Evolutionary conservation across 768 basidiomycete genomes (phyloP).

Genomic region (Dentipellis fragilis): DNA sequence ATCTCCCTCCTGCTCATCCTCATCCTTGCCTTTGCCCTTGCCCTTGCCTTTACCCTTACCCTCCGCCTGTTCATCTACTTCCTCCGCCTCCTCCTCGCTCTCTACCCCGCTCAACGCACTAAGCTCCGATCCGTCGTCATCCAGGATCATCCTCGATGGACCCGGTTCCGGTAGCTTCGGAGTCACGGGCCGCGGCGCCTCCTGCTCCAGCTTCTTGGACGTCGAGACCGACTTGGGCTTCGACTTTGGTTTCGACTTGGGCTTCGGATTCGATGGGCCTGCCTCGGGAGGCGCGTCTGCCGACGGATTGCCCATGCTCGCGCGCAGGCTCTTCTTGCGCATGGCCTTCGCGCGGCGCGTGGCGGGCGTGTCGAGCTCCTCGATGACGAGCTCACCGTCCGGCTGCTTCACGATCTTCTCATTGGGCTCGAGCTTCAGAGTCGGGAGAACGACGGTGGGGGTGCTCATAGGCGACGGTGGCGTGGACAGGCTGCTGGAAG

Average conservation of each 20-base stretch:
- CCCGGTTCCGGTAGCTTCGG: background rate
- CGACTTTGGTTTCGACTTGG: too few relatives aligned
- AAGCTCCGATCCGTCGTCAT: slow-evolving; percentile 7
- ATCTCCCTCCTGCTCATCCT: background rate
- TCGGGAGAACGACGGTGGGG: slow-evolving; percentile 3
- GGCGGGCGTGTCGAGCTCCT: slow-evolving; percentile 63
- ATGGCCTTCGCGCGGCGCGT: slow-evolving; percentile 50
- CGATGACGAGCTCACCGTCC: slow-evolving; percentile 51
- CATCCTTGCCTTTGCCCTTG: slow-evolving; percentile 2
- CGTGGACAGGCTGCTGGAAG: background rate
- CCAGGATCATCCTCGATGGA: background rate
- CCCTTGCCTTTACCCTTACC: background rate
- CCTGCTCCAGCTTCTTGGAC: background rate
- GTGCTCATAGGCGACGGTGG: background rate
- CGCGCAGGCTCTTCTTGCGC: slow-evolving; percentile 29
- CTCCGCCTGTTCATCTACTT: background rate
- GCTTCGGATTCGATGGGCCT: background rate
- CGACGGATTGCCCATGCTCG: background rate
- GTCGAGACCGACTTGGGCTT: too few relatives aligned
- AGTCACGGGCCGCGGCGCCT: background rate
- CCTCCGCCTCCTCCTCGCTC: slow-evolving; percentile 4
- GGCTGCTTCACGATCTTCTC: slow-evolving; percentile 21
- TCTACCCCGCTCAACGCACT: slow-evolving; percentile 11
- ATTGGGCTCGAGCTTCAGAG: slow-evolving; percentile 5
- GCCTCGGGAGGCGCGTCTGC: background rate